Evolutionary conservation across 192 early-diverging fungal species (phyloP).

Genomic region (Podila epicladia): DNA sequence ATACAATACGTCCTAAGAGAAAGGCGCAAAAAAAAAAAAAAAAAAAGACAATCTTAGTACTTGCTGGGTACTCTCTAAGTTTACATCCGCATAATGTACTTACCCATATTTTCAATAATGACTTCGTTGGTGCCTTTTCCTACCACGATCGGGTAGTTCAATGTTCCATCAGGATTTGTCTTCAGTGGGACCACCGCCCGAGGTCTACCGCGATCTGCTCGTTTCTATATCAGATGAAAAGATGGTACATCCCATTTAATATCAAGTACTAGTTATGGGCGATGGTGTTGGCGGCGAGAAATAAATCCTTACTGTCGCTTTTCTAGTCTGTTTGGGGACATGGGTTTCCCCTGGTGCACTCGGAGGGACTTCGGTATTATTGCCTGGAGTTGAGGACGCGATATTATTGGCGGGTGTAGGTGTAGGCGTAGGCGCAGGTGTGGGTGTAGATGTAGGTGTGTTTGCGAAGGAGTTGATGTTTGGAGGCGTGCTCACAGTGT

Average conservation of each 20-base stretch:
- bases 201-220: constrained; percentile 67
- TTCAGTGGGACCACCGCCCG: constrained; percentile 64
- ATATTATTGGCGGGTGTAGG: neutral
- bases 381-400: neutral
- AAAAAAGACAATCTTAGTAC: neutral
- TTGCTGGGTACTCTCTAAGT: no score
- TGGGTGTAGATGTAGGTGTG: neutral
- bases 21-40: neutral
- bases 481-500: neutral
- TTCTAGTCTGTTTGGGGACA: neutral
- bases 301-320: neutral
- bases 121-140: constrained; percentile 71
- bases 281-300: no score
- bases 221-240: constrained; percentile 45
- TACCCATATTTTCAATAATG: constrained; percentile 66
- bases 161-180: constrained; percentile 58
- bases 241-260: neutral
- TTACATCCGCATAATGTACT: neutral
- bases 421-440: neutral
- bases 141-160: constrained; percentile 66
- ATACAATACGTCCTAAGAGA: constrained; percentile 57
- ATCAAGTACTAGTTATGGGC: neutral
- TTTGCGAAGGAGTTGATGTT: neutral
- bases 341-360: neutral
- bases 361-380: neutral